Percentiles rank a stretch among this genome's conserved stretches.
These are phyloP conservation scores for Trifolium dubium DNA, from an alignment of 306 rosid species.

Conservation along the genomic window DNA sequence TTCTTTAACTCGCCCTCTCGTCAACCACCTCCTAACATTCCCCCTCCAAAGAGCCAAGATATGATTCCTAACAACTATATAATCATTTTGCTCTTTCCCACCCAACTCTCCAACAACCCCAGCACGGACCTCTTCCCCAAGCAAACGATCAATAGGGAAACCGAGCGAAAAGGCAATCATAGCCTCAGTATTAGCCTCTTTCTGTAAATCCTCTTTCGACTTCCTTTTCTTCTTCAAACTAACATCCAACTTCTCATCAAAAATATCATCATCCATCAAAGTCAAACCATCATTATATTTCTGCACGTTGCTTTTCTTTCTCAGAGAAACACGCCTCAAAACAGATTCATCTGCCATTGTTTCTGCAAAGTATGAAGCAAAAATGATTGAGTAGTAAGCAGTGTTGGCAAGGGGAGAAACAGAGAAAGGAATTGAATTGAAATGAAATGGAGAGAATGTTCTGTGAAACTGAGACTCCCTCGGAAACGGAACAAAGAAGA, in stretches of 20 bases:
- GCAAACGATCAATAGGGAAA: constrained; percentile 83
- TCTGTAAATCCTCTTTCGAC: constrained; percentile 72
- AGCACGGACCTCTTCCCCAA: constrained; percentile 76
- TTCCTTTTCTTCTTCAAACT: constrained; percentile 62
- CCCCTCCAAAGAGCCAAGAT: constrained; percentile 86
- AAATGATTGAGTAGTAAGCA: too few relatives aligned
- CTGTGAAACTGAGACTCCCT: too few relatives aligned
- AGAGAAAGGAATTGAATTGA: too few relatives aligned
- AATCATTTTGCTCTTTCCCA: constrained; percentile 93
- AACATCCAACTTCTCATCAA: constrained; percentile 73
- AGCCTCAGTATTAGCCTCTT: constrained; percentile 89
- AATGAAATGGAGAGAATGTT: too few relatives aligned
- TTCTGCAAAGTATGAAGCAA: too few relatives aligned
- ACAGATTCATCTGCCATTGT: constrained; percentile 47
- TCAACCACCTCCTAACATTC: constrained; percentile 79
- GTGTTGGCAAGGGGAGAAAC: too few relatives aligned
- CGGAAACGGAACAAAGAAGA: too few relatives aligned
- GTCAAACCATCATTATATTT: constrained; percentile 78
- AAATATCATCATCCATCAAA: constrained; percentile 73
- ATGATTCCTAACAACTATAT: constrained; percentile 91
- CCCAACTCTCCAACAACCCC: constrained; percentile 82
- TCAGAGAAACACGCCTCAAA: constrained; percentile 58
- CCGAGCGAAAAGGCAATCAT: constrained; percentile 91
- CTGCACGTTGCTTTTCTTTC: constrained; percentile 64
- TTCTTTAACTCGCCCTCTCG: constrained; percentile 75